Evolutionary conservation across 2,329 filamentous ascomycete species (phyloP), one percentile per base, ranked within the genome.

Genomic region (Verticillium nubilum): DNA sequence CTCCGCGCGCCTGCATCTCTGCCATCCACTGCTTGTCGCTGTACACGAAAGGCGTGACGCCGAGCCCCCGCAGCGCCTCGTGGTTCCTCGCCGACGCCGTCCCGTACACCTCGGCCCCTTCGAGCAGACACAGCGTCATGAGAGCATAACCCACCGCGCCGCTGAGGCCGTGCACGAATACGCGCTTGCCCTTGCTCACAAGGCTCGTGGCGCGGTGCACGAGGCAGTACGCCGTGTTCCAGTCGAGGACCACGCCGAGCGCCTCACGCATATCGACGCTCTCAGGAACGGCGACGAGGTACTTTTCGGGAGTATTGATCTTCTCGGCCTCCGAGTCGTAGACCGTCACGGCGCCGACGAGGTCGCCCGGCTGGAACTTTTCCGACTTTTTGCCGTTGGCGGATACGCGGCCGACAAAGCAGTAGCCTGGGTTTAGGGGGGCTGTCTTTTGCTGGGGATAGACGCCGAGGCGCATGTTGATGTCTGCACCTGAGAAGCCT

Each of bases 91-190:
- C 67, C 1, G 76, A 77, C 0, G 80, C 79, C 0, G 80, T 82
- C 31, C 80, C 80, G 66, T 80, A 81, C 17, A 81, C 74, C 19
- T 71, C 69, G 25, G 79, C 80, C 25, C 80, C 80, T 53, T 73
- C 68, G 4, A 76, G 66, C 56, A 73, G 71, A 62, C 74, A 75
- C 3, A 82, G 68, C 1, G 67, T 70, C 69, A 78, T 73, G 25
- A 75, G 47, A 0, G 74, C 79, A 58, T 71, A 75, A 19, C 80
- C 79, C 1, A 82, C 79, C 7, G 79, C 78, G 29, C 80, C 80
- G 61, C 78, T 80, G 26, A 81, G 67, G 35, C 79, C 78, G 66
- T 82, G 80, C 19, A 82, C 67, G 64, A 82, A 82, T 52, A 82
- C 78, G 25, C 74, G 73, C 58, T 80, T 73, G 29, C 78, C 79